A percentile compares a stretch with the other conserved stretches of the same genome.
phyloP scores from a whole-genome alignment of 176 grass and related monocot species.

The Carex kokanica region DNA sequence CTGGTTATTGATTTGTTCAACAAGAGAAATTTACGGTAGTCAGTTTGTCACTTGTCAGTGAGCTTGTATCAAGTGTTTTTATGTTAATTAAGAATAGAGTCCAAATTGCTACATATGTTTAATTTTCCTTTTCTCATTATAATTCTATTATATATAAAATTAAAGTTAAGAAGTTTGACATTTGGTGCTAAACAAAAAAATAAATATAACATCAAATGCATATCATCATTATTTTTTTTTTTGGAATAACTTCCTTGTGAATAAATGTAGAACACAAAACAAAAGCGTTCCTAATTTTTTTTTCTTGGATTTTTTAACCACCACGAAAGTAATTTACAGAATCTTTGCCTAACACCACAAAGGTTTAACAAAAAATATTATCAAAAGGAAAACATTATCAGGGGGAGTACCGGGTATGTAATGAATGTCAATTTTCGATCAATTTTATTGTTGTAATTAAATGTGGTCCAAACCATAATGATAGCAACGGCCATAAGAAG shows the following conservation, averaged over 20 bases:
- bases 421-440: constrained; percentile 10
- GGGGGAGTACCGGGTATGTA: not conserved
- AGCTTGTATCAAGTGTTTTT: not conserved
- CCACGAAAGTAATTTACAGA: not conserved
- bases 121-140: not conserved
- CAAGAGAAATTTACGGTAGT: not conserved
- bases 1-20: not conserved
- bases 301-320: too few species aligned
- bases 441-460: not conserved
- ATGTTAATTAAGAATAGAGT: not conserved
- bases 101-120: not conserved
- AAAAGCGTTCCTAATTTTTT: too few species aligned
- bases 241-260: too few species aligned
- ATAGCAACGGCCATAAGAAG: constrained; percentile 4
- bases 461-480: not conserved
- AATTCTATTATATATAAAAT: not conserved
- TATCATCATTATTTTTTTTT: too few species aligned
- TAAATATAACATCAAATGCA: not conserved
- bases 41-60: not conserved
- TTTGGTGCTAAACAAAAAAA: not conserved
- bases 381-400: not conserved
- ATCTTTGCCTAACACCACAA: not conserved
- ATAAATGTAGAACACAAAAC: too few species aligned
- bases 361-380: not conserved
- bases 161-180: not conserved